phyloP scores from a whole-genome alignment of 108 stramenopile genomes.

The Nitzschia inconspicua region DNA sequence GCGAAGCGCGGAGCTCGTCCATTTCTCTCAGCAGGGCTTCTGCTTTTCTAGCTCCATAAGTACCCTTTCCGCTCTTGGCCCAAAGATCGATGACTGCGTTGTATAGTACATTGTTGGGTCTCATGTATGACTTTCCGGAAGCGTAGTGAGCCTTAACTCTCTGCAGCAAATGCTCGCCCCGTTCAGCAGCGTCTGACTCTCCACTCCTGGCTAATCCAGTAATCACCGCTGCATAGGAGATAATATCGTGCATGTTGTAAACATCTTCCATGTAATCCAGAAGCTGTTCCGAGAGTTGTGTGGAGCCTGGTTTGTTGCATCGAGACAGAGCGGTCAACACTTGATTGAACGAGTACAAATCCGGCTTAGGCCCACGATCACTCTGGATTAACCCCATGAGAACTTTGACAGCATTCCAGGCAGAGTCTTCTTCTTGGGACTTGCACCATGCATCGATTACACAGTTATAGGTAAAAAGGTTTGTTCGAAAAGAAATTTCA shows the following conservation, averaged over 20 bases:
- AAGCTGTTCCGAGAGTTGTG: conserved; percentile 50
- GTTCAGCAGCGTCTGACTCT: conserved; percentile 27
- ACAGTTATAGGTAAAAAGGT: conserved; percentile 72
- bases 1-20: conserved; percentile 30
- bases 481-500: conserved; percentile 26
- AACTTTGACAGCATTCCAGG: conserved; percentile 43
- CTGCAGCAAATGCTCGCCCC: conserved; percentile 29
- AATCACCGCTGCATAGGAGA: conserved; percentile 52
- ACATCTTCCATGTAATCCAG: conserved; percentile 49
- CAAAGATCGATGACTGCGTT: conserved; percentile 54
- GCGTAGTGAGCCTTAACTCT: conserved; percentile 21
- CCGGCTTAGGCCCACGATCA: conserved; percentile 38
- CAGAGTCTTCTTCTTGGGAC: conserved; percentile 26
- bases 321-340: conserved; percentile 54
- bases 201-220: conserved; percentile 24
- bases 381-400: conserved; percentile 45
- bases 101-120: conserved; percentile 30
- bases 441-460: conserved; percentile 56
- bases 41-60: conserved; percentile 40
- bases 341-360: conserved; percentile 65
- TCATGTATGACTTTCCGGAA: conserved; percentile 25
- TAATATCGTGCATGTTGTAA: conserved; percentile 47
- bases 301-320: conserved; percentile 21
- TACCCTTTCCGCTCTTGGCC: conserved; percentile 52
- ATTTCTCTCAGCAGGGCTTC: conserved; percentile 39